These are phyloP conservation scores for Trapa incisa DNA, from an alignment of 345 rosid genomes.

Conservation along the genomic window DNA sequence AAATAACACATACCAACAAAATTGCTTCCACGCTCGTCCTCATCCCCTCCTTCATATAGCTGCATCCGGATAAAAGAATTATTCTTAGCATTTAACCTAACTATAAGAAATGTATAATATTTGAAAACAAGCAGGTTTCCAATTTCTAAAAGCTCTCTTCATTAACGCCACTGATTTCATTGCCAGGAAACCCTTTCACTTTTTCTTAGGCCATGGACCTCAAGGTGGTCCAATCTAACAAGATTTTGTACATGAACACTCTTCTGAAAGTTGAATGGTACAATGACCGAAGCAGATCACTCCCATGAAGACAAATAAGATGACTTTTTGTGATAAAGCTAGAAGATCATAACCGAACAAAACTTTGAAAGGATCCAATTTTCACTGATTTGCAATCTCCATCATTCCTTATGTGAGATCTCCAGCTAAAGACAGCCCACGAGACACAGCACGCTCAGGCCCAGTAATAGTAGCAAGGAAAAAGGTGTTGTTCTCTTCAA, in stretches of 20 bases:
- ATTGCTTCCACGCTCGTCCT: constrained; percentile 91
- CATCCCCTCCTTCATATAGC: constrained; percentile 97
- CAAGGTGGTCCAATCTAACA: too few relatives aligned
- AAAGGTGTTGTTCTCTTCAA: background rate
- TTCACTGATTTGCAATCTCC: background rate
- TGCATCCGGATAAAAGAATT: constrained; percentile 14
- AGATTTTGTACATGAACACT: background rate
- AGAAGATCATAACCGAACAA: background rate
- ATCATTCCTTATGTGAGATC: background rate
- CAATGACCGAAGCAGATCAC: background rate
- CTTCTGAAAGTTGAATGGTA: background rate
- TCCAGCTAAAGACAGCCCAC: background rate
- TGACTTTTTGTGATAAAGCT: background rate
- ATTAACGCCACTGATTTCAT: background rate
- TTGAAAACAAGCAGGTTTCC: background rate
- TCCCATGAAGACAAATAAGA: background rate
- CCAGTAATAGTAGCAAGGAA: background rate
- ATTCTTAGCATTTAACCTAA: background rate
- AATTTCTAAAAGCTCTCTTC: background rate
- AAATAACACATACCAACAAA: constrained; percentile 49
- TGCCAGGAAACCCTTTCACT: background rate
- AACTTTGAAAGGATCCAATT: background rate
- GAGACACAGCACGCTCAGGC: background rate
- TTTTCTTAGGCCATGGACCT: too few relatives aligned
- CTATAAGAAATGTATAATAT: background rate